These are phyloP conservation scores for Spongospora subterranea DNA, from an alignment of 208 protist species.

Conservation along the genomic window DNA sequence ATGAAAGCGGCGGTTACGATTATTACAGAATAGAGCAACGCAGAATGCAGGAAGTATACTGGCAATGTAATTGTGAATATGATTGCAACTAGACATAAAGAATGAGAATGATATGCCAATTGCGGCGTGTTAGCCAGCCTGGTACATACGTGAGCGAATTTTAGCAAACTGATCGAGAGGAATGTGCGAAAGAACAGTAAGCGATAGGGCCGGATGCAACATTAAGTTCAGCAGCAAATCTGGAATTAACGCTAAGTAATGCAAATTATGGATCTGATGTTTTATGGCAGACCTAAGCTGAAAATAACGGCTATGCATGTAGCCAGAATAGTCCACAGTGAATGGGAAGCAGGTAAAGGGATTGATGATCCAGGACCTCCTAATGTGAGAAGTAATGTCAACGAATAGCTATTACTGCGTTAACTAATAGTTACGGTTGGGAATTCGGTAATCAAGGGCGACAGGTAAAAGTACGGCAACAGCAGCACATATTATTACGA, in stretches of 20 bases:
- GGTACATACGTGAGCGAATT: too few species aligned
- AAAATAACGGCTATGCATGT: background rate
- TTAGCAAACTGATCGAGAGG: too few species aligned
- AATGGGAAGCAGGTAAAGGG: slow-evolving; percentile 19
- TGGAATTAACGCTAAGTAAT: background rate
- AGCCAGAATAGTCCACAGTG: background rate
- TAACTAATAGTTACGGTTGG: background rate
- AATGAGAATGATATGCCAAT: background rate
- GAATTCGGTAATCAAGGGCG: slow-evolving; percentile 5
- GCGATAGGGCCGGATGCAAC: background rate
- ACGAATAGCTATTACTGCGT: background rate
- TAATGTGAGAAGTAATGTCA: background rate
- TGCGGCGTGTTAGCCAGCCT: too few species aligned
- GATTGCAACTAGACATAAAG: background rate
- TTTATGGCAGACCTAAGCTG: background rate
- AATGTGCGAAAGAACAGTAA: too few species aligned
- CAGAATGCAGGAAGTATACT: slow-evolving; percentile 4
- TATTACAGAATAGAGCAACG: slow-evolving; percentile 15
- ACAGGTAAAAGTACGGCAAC: background rate
- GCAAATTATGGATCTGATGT: too few species aligned
- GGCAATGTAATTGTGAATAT: background rate
- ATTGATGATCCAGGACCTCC: background rate
- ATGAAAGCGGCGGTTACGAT: background rate
- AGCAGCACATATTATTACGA: background rate
- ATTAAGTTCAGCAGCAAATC: background rate